Base-by-base conservation (phyloP, 257 asterid species). In the Mitragyna speciosa region DNA sequence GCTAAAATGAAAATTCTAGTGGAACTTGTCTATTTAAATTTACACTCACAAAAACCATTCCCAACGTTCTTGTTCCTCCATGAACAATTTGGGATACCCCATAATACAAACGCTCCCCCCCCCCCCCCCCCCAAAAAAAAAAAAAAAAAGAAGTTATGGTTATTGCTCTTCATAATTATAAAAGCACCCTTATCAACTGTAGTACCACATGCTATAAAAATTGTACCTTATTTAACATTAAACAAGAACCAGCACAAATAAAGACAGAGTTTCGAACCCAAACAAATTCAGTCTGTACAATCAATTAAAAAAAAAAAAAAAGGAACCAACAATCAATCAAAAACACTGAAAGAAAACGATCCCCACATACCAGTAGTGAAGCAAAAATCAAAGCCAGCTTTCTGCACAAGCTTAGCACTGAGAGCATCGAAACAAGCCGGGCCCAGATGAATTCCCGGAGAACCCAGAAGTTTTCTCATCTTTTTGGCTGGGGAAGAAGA, bases 381-480 rank as follows among this genome's bases (percentile, higher is more conserved):
- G 92, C 99, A 91, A 85, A 90, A 90, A 82, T 86, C 89, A 76
- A 93, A 95, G n/a, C 94, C 98, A 82, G 99, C 97, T 77, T 85
- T 84, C 83, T 95, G 87, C 19, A 95, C 95, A 30, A 95, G 97
- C 87, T 92, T 95, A 68, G 99, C 97, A 80, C 99, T 95, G 64
- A 95, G 89, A 70, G 96, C 95, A 76, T 93, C 95, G 80, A 93
- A 95, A 81, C 96, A 95, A 78, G 99, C 99, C 6, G 99, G 99
- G 48, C 98, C 99, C 84, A 89, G 95, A 84, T 90, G 94, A 82
- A 93, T 78, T 26, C 96, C 98, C 0, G 97, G 94, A 41, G 94
- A 87, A 22, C 72, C 82, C 77, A 95, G 88, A 54, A 95, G 84
- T 33, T 80, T 76, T 47, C 99, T 89, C 67, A 95, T 95, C 76